A percentile compares a stretch with the other conserved stretches of the same genome.
Conservation (phyloP, 495 filamentous ascomycete genomes). For the Saxispiralis lemnorum region DNA sequence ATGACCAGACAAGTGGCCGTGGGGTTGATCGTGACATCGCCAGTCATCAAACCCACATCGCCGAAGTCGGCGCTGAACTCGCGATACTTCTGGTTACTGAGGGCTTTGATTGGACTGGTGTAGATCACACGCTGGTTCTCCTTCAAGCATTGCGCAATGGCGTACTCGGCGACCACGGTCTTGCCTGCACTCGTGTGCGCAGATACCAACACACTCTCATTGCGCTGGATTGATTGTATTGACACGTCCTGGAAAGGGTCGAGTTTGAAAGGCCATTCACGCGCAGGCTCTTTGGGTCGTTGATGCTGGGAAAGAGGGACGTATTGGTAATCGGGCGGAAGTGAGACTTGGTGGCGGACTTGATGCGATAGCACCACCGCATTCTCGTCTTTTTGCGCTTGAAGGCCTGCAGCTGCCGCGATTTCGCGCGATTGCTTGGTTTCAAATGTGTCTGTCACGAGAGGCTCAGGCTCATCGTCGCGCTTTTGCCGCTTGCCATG, state of each 20-base stretch:
- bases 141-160: conserved; percentile 92
- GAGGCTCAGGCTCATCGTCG: conserved; percentile 55
- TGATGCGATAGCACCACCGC: conserved; percentile 82
- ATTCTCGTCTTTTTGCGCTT: conserved; percentile 40
- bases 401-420: conserved; percentile 63
- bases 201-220: conserved; percentile 89
- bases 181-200: conserved; percentile 96
- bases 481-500: conserved; percentile 59
- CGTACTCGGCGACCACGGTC: conserved; percentile 94
- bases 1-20: conserved; percentile 95
- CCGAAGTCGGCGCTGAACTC: conserved; percentile 92
- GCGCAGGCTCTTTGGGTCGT: conserved; percentile 64
- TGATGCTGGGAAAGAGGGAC: conserved; percentile 82
- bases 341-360: conserved; percentile 91
- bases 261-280: conserved; percentile 69
- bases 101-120: conserved; percentile 94
- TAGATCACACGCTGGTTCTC: conserved; percentile 97
- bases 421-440: conserved; percentile 89
- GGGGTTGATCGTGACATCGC: conserved; percentile 97
- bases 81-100: conserved; percentile 96
- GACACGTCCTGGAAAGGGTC: conserved; percentile 94
- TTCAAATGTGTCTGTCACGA: conserved; percentile 85
- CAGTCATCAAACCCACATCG: conserved; percentile 95
- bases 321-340: conserved; percentile 86
- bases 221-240: conserved; percentile 80